Percentiles rank a stretch among this genome's conserved stretches.
These are phyloP conservation scores for Geosmithia flava DNA, from an alignment of 2,329 filamentous ascomycete species.

Conservation along the genomic window DNA sequence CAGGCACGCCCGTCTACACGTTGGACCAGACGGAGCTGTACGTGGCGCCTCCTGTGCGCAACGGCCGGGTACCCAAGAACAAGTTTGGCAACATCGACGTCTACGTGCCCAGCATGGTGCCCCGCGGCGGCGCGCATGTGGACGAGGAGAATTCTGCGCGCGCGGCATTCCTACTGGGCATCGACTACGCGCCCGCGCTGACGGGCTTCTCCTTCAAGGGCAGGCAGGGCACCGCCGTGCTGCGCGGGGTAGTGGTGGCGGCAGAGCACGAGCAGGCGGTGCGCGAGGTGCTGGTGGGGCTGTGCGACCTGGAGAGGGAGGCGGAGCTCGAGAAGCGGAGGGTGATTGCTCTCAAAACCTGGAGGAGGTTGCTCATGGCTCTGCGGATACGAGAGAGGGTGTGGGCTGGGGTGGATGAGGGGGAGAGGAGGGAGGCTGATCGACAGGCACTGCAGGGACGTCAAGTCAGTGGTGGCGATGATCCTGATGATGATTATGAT, in stretches of 20 bases:
- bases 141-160: constrained; percentile 44
- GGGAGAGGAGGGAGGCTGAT: constrained; percentile 27
- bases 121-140: constrained; percentile 67
- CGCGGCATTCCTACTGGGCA: constrained; percentile 62
- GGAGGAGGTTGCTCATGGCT: constrained; percentile 58
- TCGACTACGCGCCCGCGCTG: constrained; percentile 84
- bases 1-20: constrained; percentile 46
- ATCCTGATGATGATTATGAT: constrained; percentile 9
- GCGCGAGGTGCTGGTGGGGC: constrained; percentile 50
- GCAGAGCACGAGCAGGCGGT: constrained; percentile 61
- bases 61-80: constrained; percentile 75
- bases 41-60: constrained; percentile 59
- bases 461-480: background rate
- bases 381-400: constrained; percentile 66
- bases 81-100: constrained; percentile 89
- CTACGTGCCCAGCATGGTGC: constrained; percentile 87
- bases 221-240: constrained; percentile 71
- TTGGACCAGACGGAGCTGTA: constrained; percentile 61
- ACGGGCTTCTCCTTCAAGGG: constrained; percentile 85
- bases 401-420: constrained; percentile 41
- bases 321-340: constrained; percentile 60
- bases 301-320: constrained; percentile 54
- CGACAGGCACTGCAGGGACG: constrained; percentile 11
- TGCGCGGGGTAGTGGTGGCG: constrained; percentile 68
- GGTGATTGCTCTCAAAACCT: constrained; percentile 56